Evolutionary conservation across 1,139 yeast genomes (phyloP), one percentile per base, ranked within the genome.

Genomic region (Nadsonia starkeyi-henricii): DNA sequence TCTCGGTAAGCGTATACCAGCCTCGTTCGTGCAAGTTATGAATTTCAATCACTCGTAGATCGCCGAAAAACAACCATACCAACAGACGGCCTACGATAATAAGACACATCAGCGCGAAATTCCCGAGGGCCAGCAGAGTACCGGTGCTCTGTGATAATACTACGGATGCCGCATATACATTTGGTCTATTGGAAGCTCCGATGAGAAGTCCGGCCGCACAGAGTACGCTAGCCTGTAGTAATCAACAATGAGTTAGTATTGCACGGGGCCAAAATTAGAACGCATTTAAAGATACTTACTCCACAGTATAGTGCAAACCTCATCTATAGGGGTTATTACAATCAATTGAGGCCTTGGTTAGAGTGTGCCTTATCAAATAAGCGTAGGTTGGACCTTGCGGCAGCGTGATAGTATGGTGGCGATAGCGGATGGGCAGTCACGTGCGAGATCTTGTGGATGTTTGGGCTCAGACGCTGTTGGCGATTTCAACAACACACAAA

Each of bases 21-120:
- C 79, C 66, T 49, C 78, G 67, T 56, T 85, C 94, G 53, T 81
- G 73, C 20, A 89, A 68, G 59, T 83, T 88, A 57, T 89, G 95
- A 45, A 75, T 66, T 61, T 91, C 98, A 45, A 85, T 71, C 30
- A 79, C 67, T 48, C 95, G 69, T 49, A 91, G 67, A 49, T 78
- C 80, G 0, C 96, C 96, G 67, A 88, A 88, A 45, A 88, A 62
- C 1, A 80, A 3, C 47, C 63, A 50, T 53, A 77, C 80, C 1
- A 77, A 55, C 5, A 67, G 23, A 52, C 71, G 70, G 5, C 77
- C 79, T n/a, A 67, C 20, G 2, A 71, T 47, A 8, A 72, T 53
- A 3, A 71, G 54, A 45, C 70, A 57, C 42, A 68, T 62, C 44
- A 77, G 61, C 17, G 73, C 61, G 65, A 73, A 64, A 57, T 74